These are phyloP conservation scores for Xylaria sp. DNA, from an alignment of 495 filamentous ascomycete species.

Conservation along the genomic window DNA sequence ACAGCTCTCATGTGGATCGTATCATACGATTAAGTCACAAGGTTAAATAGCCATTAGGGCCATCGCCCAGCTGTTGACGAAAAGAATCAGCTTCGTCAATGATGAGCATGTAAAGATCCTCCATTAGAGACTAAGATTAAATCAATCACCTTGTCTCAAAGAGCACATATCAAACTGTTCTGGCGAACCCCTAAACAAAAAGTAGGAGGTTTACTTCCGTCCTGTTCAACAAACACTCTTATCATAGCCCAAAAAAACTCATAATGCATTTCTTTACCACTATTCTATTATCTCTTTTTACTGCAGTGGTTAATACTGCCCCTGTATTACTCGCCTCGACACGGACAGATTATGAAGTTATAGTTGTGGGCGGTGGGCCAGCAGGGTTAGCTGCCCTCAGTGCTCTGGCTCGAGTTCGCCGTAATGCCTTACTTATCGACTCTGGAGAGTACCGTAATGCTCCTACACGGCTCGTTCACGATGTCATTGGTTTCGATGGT, in stretches of 20 bases:
- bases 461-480: conserved; percentile 62
- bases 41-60: not conserved
- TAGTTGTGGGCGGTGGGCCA: conserved; percentile 39
- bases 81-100: not conserved
- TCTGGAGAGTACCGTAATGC: conserved; percentile 62
- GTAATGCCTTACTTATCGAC: conserved; percentile 60
- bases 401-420: conserved; percentile 59
- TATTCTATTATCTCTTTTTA: not conserved
- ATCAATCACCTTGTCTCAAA: not conserved
- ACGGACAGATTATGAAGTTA: conserved; percentile 33
- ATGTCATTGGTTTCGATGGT: conserved; percentile 66
- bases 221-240: not conserved
- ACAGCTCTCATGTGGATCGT: not conserved
- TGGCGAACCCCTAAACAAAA: not conserved
- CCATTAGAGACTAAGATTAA: not conserved
- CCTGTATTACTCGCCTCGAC: not conserved
- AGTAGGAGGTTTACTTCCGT: not conserved
- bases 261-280: not conserved
- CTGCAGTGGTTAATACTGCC: not conserved
- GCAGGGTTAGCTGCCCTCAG: conserved; percentile 55
- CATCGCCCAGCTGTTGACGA: not conserved
- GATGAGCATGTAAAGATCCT: not conserved
- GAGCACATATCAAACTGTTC: not conserved
- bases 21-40: not conserved
- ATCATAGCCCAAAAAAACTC: not conserved